These are phyloP conservation scores for Paecilomyces variotii DNA, from an alignment of 2,329 filamentous ascomycete genomes.

Conservation along the genomic window DNA sequence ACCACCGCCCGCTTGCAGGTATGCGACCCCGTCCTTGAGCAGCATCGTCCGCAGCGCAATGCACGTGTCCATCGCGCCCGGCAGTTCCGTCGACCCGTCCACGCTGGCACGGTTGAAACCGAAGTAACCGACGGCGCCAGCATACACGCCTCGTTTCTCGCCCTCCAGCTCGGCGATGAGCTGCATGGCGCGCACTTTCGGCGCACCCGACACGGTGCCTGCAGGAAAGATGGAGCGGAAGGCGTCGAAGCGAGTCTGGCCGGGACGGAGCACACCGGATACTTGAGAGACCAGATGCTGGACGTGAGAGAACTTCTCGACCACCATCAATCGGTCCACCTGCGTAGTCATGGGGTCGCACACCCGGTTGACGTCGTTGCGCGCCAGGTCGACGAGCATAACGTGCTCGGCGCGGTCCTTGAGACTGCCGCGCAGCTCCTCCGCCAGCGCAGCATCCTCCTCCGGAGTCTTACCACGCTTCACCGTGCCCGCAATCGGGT, in stretches of 20 bases:
- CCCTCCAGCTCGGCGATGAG: conserved; percentile 87
- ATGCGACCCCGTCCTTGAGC: conserved; percentile 82
- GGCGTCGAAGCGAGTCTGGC: conserved; percentile 85
- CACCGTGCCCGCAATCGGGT: conserved; percentile 94
- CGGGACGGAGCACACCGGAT: conserved; percentile 74
- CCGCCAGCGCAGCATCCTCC: conserved; percentile 72
- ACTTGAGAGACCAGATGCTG: conserved; percentile 97
- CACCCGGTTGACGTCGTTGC: conserved; percentile 94
- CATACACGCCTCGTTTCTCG: conserved; percentile 93
- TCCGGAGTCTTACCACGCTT: conserved; percentile 72
- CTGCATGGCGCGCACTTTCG: conserved; percentile 95
- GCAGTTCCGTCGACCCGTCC: conserved; percentile 52
- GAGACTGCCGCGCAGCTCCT: conserved; percentile 66
- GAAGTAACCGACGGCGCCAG: conserved; percentile 94
- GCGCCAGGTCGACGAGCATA: conserved; percentile 92
- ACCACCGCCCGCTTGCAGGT: conserved; percentile 77
- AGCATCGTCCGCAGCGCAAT: conserved; percentile 86
- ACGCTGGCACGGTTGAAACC: conserved; percentile 68
- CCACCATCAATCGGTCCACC: conserved; percentile 90
- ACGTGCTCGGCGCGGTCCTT: conserved; percentile 95
- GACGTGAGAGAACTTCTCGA: conserved; percentile 91
- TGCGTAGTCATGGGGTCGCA: conserved; percentile 83
- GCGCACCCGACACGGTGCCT: conserved; percentile 88
- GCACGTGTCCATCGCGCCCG: conserved; percentile 88
- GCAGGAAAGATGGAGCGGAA: conserved; percentile 96